Evolutionary conservation across 257 asterid genomes (phyloP).

Genomic region (Solanum virginianum): DNA sequence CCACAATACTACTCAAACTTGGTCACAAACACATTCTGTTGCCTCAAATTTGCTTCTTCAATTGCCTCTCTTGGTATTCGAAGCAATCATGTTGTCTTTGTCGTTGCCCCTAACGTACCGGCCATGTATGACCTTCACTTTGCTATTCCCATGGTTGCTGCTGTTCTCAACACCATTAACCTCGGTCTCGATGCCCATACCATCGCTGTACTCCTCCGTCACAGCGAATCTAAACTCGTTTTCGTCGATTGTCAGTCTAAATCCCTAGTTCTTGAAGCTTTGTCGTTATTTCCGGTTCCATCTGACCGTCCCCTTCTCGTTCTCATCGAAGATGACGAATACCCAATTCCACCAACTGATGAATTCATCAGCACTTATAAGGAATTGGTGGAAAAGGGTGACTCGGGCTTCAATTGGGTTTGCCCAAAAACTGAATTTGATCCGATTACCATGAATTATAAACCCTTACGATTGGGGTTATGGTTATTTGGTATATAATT

Average conservation of each 20-base stretch:
- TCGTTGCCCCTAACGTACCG: constrained; percentile 63
- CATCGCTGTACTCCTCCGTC: constrained; percentile 42
- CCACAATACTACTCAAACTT: constrained; percentile 26
- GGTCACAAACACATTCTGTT: constrained; percentile 48
- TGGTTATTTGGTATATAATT: too few species aligned
- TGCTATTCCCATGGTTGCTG: constrained; percentile 75
- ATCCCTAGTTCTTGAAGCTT: constrained; percentile 29
- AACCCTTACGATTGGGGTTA: too few species aligned
- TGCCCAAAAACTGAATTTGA: constrained; percentile 43
- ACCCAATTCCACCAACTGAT: neutral
- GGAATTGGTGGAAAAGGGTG: constrained; percentile 26
- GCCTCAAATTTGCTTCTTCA: constrained; percentile 48
- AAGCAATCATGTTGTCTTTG: constrained; percentile 45
- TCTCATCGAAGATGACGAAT: constrained; percentile 17
- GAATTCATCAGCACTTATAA: constrained; percentile 15
- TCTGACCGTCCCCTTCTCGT: constrained; percentile 28
- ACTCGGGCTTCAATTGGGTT: constrained; percentile 44
- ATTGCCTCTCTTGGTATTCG: constrained; percentile 33
- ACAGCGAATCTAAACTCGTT: constrained; percentile 42
- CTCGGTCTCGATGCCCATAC: constrained; percentile 62
- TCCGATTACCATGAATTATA: constrained; percentile 53
- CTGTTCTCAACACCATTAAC: constrained; percentile 49
- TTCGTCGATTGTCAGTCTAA: constrained; percentile 46
- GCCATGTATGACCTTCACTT: constrained; percentile 78
- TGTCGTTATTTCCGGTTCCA: constrained; percentile 29